Evolutionary conservation across 805 yeast species (phyloP).

Genomic region (Candida yuanshanica): DNA sequence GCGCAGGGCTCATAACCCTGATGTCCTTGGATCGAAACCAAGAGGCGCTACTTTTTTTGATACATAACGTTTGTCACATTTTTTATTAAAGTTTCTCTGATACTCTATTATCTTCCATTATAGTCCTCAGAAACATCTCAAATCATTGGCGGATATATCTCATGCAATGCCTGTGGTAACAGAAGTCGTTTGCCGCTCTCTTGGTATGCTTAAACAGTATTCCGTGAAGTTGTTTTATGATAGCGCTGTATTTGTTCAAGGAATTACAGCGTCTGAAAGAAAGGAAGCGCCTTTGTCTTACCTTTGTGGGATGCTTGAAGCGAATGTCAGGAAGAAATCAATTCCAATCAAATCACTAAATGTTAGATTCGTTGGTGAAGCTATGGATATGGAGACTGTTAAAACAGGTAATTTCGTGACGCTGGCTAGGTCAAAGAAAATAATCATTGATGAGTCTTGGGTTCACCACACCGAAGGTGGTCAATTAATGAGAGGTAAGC

Average conservation of each 20-base stretch:
- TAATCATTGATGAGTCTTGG: slow-evolving; percentile 12
- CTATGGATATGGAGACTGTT: slow-evolving; percentile 6
- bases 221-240: slow-evolving; percentile 5
- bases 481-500: slow-evolving; percentile 12
- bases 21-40: slow-evolving; percentile 96
- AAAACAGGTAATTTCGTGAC: slow-evolving; percentile 1
- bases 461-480: slow-evolving; percentile 3
- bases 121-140: no score
- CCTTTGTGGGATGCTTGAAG: slow-evolving; percentile 11
- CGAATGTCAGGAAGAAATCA: slow-evolving; percentile 7
- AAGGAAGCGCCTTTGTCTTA: slow-evolving; percentile 5
- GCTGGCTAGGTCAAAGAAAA: slow-evolving; percentile 1
- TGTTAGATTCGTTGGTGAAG: slow-evolving; percentile 14
- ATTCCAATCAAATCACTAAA: slow-evolving; percentile 9
- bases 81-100: no score
- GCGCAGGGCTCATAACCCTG: slow-evolving; percentile 99
- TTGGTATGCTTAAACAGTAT: slow-evolving; percentile 1
- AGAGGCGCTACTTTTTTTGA: slow-evolving; percentile 75
- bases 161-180: neutral
- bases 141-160: no score
- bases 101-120: no score
- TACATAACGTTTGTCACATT: no score
- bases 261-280: slow-evolving; percentile 15
- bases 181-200: slow-evolving; percentile 1
- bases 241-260: slow-evolving; percentile 14